Evolutionary conservation across 2,329 filamentous ascomycete genomes (phyloP), one percentile per base, ranked within the genome.

Genomic region (Phyllosticta capitalensis): DNA sequence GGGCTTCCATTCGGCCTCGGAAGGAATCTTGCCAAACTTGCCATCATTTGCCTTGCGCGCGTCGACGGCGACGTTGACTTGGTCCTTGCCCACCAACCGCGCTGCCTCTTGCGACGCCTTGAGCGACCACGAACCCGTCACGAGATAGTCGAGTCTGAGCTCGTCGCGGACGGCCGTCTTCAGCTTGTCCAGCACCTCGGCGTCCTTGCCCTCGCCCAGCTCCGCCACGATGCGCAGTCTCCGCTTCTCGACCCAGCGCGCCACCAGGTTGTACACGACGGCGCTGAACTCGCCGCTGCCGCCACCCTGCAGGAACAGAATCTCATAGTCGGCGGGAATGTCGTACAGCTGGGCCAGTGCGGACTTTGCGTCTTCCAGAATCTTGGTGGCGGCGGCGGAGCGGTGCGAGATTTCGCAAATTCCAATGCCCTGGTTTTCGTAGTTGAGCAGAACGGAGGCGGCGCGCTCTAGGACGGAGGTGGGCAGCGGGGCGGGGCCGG

Each of bases 371-470:
- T 89, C 81, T 63, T 88, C 85, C 65, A 97, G 82, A 67, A 97
- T 90, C 63, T 85, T 83, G 64, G 84, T 82, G 24, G 92, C 92
- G 52, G 89, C 82, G 62, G 83, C 79, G 14, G 89, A 95, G 64
- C 92, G 89, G 73, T 97, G 92, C 9, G 88, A 92, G 72, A 95
- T 90, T 75, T 97, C 92, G 63, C 89, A 90, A 51, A 96, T 82
- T 56, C 91, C 91, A 58, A 96, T 81, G 61, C 92, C 92, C 48
- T 85, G 89, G 71, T 83, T 79, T 53, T 92, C 79, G 78, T 85
- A 95, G 79, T 96, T 88, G 64, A 95, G 74, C 4, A 97, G 84
- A 1, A 89, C 88, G 70, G 84, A 73, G 1, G 90, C 85, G 55
- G 90, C 91, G 52, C 79, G 80, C 72, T 94, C 84, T 55, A 96